A percentile compares a stretch with the other conserved stretches of the same genome.
phyloP scores from a whole-genome alignment of 2,329 filamentous ascomycete species.

The Canariomyces notabilis region DNA sequence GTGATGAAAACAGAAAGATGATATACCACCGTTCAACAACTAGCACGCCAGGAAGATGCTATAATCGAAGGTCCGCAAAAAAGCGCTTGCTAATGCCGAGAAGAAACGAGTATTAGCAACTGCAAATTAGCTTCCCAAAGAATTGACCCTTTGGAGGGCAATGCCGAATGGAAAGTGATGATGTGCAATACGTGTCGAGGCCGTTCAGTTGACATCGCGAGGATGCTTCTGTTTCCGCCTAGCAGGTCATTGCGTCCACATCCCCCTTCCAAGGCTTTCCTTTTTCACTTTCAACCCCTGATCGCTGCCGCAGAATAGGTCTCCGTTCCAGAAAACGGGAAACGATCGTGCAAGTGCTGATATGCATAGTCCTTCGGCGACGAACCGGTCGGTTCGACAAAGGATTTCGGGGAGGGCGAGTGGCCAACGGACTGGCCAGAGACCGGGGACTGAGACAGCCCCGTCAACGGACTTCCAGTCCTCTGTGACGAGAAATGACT shows the following conservation, averaged over 20 bases:
- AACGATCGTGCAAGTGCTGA: constrained; percentile 42
- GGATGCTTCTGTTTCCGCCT: too few species aligned
- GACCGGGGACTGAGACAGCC: constrained; percentile 21
- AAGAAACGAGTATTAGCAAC: constrained; percentile 2
- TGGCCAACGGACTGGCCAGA: constrained; percentile 34
- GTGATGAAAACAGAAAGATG: background rate
- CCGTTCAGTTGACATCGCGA: too few species aligned
- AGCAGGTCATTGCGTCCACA: too few species aligned
- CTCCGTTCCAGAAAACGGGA: constrained; percentile 44
- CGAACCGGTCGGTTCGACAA: constrained; percentile 45
- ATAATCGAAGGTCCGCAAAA: background rate
- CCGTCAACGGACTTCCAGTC: constrained; percentile 29
- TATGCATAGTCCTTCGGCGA: constrained; percentile 39
- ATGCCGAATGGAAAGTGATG: too few species aligned
- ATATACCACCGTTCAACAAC: background rate
- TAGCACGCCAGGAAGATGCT: background rate
- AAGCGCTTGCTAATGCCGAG: background rate
- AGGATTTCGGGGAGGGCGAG: constrained; percentile 43
- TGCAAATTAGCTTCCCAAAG: background rate
- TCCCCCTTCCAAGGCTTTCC: too few species aligned
- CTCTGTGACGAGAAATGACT: constrained; percentile 26
- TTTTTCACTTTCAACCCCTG: constrained; percentile 32
- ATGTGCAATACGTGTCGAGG: too few species aligned
- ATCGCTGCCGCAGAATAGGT: constrained; percentile 48
- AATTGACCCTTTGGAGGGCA: too few species aligned